Percentiles rank a stretch among this genome's conserved stretches.
Evolutionary conservation across 2,329 filamentous ascomycete genomes (phyloP).

Genomic region (Alternaria arborescens): DNA sequence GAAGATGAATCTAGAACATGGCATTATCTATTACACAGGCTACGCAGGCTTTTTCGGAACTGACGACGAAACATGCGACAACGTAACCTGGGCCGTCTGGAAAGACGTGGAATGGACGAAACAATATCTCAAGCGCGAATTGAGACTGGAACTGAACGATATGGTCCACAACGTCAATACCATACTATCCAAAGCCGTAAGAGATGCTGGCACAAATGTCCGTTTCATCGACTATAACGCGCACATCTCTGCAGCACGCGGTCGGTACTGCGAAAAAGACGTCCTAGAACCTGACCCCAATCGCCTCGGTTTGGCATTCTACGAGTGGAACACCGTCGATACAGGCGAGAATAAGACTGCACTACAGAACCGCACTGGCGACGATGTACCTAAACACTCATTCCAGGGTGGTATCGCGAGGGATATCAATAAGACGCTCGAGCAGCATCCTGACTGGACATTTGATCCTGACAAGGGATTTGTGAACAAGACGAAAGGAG

Average conservation of each 20-base stretch:
- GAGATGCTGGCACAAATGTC: neutral
- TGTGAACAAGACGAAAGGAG: constrained; percentile 27
- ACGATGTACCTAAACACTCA: constrained; percentile 20
- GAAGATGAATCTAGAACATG: constrained; percentile 32
- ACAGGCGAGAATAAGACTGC: constrained; percentile 29
- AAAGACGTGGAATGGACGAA: constrained; percentile 28
- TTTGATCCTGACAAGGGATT: constrained; percentile 37
- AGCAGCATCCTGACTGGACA: constrained; percentile 38
- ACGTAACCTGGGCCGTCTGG: constrained; percentile 45
- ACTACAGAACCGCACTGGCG: constrained; percentile 23
- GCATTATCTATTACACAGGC: constrained; percentile 37
- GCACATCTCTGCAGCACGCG: neutral
- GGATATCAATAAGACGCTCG: constrained; percentile 34
- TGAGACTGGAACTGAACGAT: constrained; percentile 37
- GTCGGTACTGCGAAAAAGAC: constrained; percentile 1
- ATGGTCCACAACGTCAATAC: constrained; percentile 38
- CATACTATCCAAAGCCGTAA: neutral
- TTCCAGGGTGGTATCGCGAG: constrained; percentile 39
- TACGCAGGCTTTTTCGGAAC: constrained; percentile 45
- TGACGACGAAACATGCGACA: constrained; percentile 36
- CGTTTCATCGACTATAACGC: neutral
- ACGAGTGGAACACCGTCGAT: constrained; percentile 45
- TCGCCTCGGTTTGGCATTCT: constrained; percentile 37
- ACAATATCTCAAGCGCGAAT: constrained; percentile 37
- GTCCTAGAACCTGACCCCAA: constrained; percentile 24